Conservation (phyloP, 805 yeast species). For the Candida glaebosa region DNA sequence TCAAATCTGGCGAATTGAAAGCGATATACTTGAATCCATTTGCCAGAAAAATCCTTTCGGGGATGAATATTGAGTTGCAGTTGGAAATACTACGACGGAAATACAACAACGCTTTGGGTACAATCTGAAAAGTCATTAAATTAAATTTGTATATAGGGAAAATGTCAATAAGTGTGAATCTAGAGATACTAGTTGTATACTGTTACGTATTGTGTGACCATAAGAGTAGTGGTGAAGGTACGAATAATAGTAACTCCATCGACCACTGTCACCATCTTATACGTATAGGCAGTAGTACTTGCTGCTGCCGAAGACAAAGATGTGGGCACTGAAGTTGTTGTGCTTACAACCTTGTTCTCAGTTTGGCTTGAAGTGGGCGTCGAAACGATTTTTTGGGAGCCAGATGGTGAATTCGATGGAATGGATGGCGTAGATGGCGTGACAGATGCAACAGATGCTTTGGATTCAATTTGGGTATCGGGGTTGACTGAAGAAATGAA, state of each 20-base stretch:
- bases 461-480: background rate
- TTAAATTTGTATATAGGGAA: background rate
- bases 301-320: constrained; percentile 7
- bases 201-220: constrained; percentile 11
- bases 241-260: constrained; percentile 9
- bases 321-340: constrained; percentile 5
- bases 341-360: constrained; percentile 2
- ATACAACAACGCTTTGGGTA: background rate
- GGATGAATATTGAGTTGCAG: constrained; percentile 26
- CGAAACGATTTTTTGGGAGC: background rate
- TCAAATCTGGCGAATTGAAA: constrained; percentile 30
- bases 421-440: constrained; percentile 4
- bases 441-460: background rate
- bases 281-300: constrained; percentile 8
- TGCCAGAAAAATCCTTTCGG: constrained; percentile 19
- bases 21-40: constrained; percentile 19
- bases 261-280: constrained; percentile 9
- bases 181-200: constrained; percentile 3
- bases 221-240: constrained; percentile 12
- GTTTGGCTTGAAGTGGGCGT: constrained; percentile 4
- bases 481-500: constrained; percentile 2
- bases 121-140: background rate
- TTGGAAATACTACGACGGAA: constrained; percentile 10
- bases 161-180: background rate
- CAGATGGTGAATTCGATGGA: background rate